A percentile compares a stretch with the other conserved stretches of the same genome.
Evolutionary conservation across 805 yeast genomes (phyloP).

Genomic region (Nakazawaea ernobii): DNA sequence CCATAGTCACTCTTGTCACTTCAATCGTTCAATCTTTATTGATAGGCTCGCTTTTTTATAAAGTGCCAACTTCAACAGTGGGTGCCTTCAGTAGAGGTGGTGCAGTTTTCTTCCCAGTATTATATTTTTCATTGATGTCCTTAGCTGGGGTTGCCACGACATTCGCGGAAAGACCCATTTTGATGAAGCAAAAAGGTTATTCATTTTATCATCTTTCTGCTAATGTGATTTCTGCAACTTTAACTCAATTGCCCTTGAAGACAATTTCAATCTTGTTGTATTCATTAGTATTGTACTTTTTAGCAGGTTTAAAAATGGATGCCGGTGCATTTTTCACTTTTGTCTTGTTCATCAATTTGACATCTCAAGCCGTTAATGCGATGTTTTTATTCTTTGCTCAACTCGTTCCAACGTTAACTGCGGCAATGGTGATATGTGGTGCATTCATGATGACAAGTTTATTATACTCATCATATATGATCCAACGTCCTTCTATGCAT

Average conservation of each 20-base stretch:
- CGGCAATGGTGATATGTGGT: conserved; percentile 59
- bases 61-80: conserved; percentile 39
- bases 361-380: conserved; percentile 42
- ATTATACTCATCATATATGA: conserved; percentile 58
- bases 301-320: conserved; percentile 42
- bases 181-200: conserved; percentile 59
- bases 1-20: conserved; percentile 35
- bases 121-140: conserved; percentile 56
- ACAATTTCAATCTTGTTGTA: conserved; percentile 42
- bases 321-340: conserved; percentile 54
- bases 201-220: conserved; percentile 62
- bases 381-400: conserved; percentile 53
- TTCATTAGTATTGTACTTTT: conserved; percentile 43
- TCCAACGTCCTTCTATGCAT: conserved; percentile 51
- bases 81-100: conserved; percentile 65
- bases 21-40: conserved; percentile 26
- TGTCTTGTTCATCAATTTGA: conserved; percentile 35
- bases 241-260: conserved; percentile 54
- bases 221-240: conserved; percentile 51
- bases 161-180: conserved; percentile 56
- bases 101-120: conserved; percentile 51
- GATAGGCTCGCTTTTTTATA: conserved; percentile 23
- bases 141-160: conserved; percentile 56
- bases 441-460: conserved; percentile 41
- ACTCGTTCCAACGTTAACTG: conserved; percentile 37